A percentile compares a stretch with the other conserved stretches of the same genome.
Evolutionary conservation across 331 rosid species (phyloP).

Genomic region (Malus hybrid): DNA sequence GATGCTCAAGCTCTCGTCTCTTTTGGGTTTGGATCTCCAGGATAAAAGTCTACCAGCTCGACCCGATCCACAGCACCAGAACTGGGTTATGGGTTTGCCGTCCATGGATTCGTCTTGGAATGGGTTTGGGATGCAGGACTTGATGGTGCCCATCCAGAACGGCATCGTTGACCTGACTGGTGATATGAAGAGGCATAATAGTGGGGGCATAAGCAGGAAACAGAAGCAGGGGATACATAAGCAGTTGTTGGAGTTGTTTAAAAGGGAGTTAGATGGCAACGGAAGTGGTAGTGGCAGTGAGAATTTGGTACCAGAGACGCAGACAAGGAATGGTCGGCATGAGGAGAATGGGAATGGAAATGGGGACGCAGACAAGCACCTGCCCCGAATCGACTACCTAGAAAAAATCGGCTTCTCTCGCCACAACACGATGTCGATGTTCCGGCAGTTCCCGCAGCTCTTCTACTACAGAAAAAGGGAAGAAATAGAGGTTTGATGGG

Average conservation of each 20-base stretch:
- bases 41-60: not conserved
- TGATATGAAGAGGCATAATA: slow-evolving; percentile 17
- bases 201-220: slow-evolving; percentile 26
- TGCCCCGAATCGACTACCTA: slow-evolving; percentile 64
- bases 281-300: slow-evolving; percentile 6
- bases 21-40: slow-evolving; percentile 41
- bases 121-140: slow-evolving; percentile 26
- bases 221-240: too few relatives aligned
- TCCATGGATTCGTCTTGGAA: slow-evolving; percentile 13
- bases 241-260: slow-evolving; percentile 51
- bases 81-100: slow-evolving; percentile 13
- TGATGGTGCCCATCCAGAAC: slow-evolving; percentile 38
- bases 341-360: not conserved
- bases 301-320: slow-evolving; percentile 22
- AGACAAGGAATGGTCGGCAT: slow-evolving; percentile 9
- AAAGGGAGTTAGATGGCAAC: slow-evolving; percentile 21
- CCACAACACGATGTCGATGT: slow-evolving; percentile 39
- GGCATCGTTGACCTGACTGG: not conserved
- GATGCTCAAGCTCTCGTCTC: slow-evolving; percentile 39
- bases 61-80: not conserved
- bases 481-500: too few relatives aligned
- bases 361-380: slow-evolving; percentile 50
- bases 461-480: slow-evolving; percentile 41
- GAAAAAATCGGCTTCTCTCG: slow-evolving; percentile 63
- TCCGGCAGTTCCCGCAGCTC: slow-evolving; percentile 70